These are phyloP conservation scores for Gyrodon lividus DNA, from an alignment of 768 basidiomycete genomes.

Conservation along the genomic window DNA sequence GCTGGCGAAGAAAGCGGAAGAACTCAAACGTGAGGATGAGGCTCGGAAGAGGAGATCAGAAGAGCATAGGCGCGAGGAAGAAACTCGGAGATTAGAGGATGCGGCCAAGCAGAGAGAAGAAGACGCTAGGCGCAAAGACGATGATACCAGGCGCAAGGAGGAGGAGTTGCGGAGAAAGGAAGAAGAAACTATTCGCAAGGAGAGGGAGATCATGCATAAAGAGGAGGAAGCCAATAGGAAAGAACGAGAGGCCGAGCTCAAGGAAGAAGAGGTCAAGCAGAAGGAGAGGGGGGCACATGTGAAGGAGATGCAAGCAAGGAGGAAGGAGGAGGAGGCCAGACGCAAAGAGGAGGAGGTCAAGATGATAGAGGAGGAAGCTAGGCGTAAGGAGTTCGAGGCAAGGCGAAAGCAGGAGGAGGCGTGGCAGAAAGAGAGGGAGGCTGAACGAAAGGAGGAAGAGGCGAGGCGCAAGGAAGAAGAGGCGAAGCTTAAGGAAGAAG, in stretches of 20 bases:
- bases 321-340: conserved; percentile 19
- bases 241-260: conserved; percentile 24
- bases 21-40: conserved; percentile 32
- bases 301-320: conserved; percentile 20
- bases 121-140: conserved; percentile 26
- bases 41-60: conserved; percentile 24
- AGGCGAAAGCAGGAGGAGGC: conserved; percentile 17
- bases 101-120: conserved; percentile 25
- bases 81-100: conserved; percentile 21
- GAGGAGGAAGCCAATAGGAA: conserved; percentile 26
- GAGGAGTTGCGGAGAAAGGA: conserved; percentile 31
- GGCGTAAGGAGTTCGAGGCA: conserved; percentile 18
- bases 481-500: conserved; percentile 21
- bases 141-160: conserved; percentile 16
- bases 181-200: conserved; percentile 32
- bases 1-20: conserved; percentile 36
- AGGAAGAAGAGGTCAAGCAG: conserved; percentile 30
- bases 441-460: conserved; percentile 24
- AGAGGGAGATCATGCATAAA: conserved; percentile 19
- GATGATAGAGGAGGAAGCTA: conserved; percentile 29
- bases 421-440: conserved; percentile 26
- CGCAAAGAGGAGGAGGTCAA: conserved; percentile 26
- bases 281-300: conserved; percentile 27
- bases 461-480: conserved; percentile 29
- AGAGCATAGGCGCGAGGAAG: conserved; percentile 32